These are phyloP conservation scores for Pseudozyma hubeiensis DNA, from an alignment of 1,284 basidiomycete genomes.

Conservation along the genomic window DNA sequence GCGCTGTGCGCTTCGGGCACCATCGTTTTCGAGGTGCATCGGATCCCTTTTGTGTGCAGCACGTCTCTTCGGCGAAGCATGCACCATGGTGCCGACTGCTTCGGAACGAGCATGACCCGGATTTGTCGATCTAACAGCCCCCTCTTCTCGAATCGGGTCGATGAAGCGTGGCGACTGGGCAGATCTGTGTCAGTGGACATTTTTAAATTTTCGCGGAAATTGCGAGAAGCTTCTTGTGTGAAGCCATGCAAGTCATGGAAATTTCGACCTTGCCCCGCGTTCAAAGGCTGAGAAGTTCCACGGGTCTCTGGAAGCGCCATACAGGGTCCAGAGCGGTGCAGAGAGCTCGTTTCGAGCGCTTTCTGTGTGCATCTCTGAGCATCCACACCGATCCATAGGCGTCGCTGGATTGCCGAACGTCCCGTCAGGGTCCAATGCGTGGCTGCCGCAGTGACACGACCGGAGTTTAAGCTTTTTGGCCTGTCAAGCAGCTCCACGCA, in stretches of 20 bases:
- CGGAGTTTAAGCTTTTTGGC: constrained; percentile 23
- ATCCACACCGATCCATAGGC: constrained; percentile 11
- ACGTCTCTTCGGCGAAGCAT: no score
- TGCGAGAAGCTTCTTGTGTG: constrained; percentile 19
- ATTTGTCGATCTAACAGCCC: no score
- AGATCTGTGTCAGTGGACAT: neutral
- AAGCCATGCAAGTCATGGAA: neutral
- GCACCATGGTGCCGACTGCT: no score
- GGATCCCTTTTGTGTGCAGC: no score
- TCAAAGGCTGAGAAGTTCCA: constrained; percentile 6
- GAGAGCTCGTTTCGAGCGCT: constrained; percentile 13
- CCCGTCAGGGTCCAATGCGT: constrained; percentile 29
- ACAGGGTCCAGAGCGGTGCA: constrained; percentile 12
- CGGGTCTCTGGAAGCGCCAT: constrained; percentile 2
- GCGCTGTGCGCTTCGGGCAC: no score
- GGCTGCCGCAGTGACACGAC: constrained; percentile 11
- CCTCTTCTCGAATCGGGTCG: no score
- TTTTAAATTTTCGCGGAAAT: constrained; percentile 7
- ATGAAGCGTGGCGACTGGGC: no score
- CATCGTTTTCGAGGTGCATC: no score
- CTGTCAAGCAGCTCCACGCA: constrained; percentile 25
- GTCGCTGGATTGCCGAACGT: constrained; percentile 14
- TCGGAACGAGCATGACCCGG: no score
- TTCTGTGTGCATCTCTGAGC: constrained; percentile 26
- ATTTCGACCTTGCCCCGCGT: constrained; percentile 5